Conservation (phyloP, 1,284 basidiomycete species). For the Salmacisia buchloeana region DNA sequence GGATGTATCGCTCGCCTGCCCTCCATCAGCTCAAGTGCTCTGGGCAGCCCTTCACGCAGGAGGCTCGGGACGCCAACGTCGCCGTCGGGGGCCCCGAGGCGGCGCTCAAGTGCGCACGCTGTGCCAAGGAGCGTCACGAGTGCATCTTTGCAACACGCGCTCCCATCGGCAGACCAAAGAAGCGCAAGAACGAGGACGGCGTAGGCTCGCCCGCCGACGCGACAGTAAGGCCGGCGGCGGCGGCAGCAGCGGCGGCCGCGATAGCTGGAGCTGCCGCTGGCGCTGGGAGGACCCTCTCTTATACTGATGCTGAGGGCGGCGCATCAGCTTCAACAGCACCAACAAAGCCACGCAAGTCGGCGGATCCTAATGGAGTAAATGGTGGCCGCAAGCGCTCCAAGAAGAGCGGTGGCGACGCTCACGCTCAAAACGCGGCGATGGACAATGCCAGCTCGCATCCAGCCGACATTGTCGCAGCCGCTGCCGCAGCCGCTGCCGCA, state of each 20-base stretch:
- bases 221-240: conserved; percentile 10
- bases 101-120: conserved; percentile 19
- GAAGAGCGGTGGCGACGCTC: too few relatives aligned
- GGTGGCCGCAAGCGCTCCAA: too few relatives aligned
- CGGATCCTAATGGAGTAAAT: too few relatives aligned
- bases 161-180: conserved; percentile 37
- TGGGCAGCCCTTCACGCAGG: conserved; percentile 22
- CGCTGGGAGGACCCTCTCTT: neutral
- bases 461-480: neutral
- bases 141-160: conserved; percentile 31
- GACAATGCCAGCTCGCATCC: neutral
- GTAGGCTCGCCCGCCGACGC: neutral
- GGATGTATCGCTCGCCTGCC: too few relatives aligned
- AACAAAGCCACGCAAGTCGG: too few relatives aligned
- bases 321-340: too few relatives aligned
- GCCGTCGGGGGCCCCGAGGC: neutral
- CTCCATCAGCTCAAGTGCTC: conserved; percentile 27
- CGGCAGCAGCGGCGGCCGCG: too few relatives aligned
- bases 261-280: neutral
- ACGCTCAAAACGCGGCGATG: too few relatives aligned
- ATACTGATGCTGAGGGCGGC: too few relatives aligned
- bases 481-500: conserved; percentile 2
- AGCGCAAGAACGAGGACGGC: conserved; percentile 21
- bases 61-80: conserved; percentile 11
- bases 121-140: conserved; percentile 23